phyloP scores from a whole-genome alignment of 1,284 basidiomycete genomes.

The Pseudozyma pruni region DNA sequence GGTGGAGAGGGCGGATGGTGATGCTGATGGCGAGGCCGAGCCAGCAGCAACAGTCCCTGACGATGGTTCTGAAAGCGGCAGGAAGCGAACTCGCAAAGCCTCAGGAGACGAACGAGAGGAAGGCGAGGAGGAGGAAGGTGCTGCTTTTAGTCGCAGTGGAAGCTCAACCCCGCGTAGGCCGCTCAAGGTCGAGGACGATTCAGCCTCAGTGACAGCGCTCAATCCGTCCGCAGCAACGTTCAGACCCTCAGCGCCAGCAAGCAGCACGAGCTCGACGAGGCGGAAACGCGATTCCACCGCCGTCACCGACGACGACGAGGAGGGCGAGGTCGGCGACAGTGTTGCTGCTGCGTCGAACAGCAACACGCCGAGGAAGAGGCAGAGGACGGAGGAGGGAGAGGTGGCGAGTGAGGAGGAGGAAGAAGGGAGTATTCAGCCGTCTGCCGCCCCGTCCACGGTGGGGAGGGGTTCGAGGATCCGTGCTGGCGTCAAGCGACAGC shows the following conservation, averaged over 20 bases:
- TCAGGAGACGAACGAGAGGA: conserved; percentile 27
- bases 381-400: conserved; percentile 40
- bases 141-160: not conserved
- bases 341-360: conserved; percentile 22
- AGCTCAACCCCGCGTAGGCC: conserved; percentile 7
- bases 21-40: conserved; percentile 23
- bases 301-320: conserved; percentile 33
- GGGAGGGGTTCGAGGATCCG: not conserved
- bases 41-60: conserved; percentile 1
- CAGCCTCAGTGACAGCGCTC: conserved; percentile 1
- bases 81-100: not conserved
- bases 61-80: conserved; percentile 9
- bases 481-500: conserved; percentile 21
- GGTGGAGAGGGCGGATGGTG: conserved; percentile 47
- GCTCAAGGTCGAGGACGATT: not conserved
- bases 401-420: conserved; percentile 45
- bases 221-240: conserved; percentile 29
- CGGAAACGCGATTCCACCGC: conserved; percentile 37
- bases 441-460: not conserved
- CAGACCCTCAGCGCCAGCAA: conserved; percentile 8
- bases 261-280: conserved; percentile 1
- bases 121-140: conserved; percentile 31
- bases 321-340: conserved; percentile 39
- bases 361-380: conserved; percentile 46
- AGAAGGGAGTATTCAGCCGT: conserved; percentile 37